Conservation (phyloP, 164 flowering plant genomes). For the Berberis vulgaris region DNA sequence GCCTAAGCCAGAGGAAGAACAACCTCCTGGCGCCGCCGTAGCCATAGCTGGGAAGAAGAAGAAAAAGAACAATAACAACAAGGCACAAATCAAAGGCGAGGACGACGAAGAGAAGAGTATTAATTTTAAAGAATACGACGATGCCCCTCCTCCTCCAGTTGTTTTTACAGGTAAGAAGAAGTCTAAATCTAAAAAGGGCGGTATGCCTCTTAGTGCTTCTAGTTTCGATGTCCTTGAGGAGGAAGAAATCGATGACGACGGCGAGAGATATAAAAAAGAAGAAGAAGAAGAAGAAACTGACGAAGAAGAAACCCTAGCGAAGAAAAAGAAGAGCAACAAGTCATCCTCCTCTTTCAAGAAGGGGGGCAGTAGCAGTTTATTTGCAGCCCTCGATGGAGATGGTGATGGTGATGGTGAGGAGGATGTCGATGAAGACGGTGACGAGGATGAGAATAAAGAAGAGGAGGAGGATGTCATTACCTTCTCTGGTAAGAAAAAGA, state of each 20-base stretch:
- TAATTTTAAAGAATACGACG: slow-evolving; percentile 23
- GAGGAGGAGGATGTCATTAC: slow-evolving; percentile 2
- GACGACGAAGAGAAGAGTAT: slow-evolving; percentile 15
- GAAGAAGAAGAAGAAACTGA: background rate
- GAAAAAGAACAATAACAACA: slow-evolving; percentile 32
- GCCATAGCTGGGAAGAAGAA: slow-evolving; percentile 42
- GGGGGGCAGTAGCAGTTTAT: background rate
- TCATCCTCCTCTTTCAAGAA: background rate
- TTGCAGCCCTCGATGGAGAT: background rate
- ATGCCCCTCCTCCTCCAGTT: slow-evolving; percentile 9
- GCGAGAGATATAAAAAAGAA: background rate
- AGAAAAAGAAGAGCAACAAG: no score
- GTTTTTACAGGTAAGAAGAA: slow-evolving; percentile 46
- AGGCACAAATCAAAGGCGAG: slow-evolving; percentile 8
- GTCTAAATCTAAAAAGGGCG: slow-evolving; percentile 34
- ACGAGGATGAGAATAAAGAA: slow-evolving; percentile 11
- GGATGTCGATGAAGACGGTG: background rate
- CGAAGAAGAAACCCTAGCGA: background rate
- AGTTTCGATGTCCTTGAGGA: slow-evolving; percentile 20
- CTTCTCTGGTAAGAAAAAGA: slow-evolving; percentile 4
- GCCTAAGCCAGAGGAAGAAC: slow-evolving; percentile 24
- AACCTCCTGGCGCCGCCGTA: slow-evolving; percentile 8
- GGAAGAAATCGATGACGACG: slow-evolving; percentile 18
- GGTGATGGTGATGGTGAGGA: no score
- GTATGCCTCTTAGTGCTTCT: slow-evolving; percentile 16